Conservation (phyloP, 2,329 filamentous ascomycete species). For the Plectosphaerella cucumerina region DNA sequence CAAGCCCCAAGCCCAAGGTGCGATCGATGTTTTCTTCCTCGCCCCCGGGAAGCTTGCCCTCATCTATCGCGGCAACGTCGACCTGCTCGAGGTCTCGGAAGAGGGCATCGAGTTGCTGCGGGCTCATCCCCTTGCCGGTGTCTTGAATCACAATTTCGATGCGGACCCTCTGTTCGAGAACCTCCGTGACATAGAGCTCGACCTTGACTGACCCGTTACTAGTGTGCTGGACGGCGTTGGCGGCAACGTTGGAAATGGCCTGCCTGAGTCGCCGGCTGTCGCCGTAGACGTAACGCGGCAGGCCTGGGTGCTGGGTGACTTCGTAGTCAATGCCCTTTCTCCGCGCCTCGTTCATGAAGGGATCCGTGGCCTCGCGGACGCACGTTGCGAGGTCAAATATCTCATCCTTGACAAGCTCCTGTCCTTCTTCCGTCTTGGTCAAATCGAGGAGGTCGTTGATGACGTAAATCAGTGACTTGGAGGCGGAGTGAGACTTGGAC, state of each 20-base stretch:
- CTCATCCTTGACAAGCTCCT: conserved; percentile 74
- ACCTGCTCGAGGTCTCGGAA: conserved; percentile 59
- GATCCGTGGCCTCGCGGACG: conserved; percentile 71
- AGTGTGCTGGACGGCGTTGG: conserved; percentile 75
- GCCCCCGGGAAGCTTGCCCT: conserved; percentile 14
- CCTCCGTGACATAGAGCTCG: conserved; percentile 60
- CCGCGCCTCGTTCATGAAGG: conserved; percentile 69
- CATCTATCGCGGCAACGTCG: conserved; percentile 36
- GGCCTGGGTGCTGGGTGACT: conserved; percentile 60
- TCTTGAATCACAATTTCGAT: conserved; percentile 75
- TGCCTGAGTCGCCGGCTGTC: conserved; percentile 79
- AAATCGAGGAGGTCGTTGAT: conserved; percentile 89
- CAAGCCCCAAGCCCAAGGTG: conserved; percentile 76
- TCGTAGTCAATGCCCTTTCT: conserved; percentile 72
- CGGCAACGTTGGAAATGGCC: conserved; percentile 75
- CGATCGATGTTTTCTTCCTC: conserved; percentile 23
- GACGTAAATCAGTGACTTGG: conserved; percentile 87
- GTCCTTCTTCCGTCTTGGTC: conserved; percentile 82
- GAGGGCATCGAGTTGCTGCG: conserved; percentile 50
- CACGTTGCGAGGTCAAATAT: conserved; percentile 68
- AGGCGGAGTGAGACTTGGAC: conserved; percentile 80
- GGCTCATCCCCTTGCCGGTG: conserved; percentile 70
- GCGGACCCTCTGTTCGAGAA: conserved; percentile 50
- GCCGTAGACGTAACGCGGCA: conserved; percentile 70
- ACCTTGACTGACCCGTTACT: conserved; percentile 66